A percentile compares a stretch with the other conserved stretches of the same genome.
These are phyloP conservation scores for Kwoniella newhampshirensis DNA, from an alignment of 768 basidiomycete genomes.

Conservation along the genomic window DNA sequence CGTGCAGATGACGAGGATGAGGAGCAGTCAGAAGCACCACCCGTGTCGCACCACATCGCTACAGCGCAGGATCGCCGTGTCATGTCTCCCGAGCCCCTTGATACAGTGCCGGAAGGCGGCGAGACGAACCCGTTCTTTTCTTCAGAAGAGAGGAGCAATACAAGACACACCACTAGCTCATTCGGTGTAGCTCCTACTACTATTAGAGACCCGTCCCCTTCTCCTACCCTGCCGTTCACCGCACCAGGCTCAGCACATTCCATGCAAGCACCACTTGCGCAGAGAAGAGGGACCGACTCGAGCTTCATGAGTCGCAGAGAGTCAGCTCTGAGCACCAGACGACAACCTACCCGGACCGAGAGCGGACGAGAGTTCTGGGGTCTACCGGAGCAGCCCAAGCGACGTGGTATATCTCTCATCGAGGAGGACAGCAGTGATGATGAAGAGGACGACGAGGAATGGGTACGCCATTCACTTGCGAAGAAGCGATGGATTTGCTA, in stretches of 20 bases:
- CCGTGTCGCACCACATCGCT: neutral
- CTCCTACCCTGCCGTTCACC: constrained; percentile 21
- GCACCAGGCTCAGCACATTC: constrained; percentile 25
- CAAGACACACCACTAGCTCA: constrained; percentile 20
- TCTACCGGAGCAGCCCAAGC: constrained; percentile 41
- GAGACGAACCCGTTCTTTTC: constrained; percentile 52
- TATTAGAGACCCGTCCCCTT: constrained; percentile 19
- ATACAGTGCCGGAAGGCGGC: constrained; percentile 37
- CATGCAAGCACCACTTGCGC: constrained; percentile 23
- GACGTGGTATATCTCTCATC: constrained; percentile 25
- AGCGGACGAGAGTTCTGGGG: constrained; percentile 52
- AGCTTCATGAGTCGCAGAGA: constrained; percentile 14
- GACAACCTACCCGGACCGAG: constrained; percentile 41
- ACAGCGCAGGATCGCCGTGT: constrained; percentile 24
- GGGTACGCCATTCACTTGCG: constrained; percentile 22
- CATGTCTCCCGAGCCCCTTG: constrained; percentile 39
- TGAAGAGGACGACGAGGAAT: constrained; percentile 40
- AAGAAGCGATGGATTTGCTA: neutral
- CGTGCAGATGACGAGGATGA: constrained; percentile 63
- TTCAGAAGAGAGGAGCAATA: constrained; percentile 10
- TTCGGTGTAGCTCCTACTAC: neutral
- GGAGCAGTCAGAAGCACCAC: constrained; percentile 17
- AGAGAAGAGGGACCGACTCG: constrained; percentile 1
- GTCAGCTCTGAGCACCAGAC: constrained; percentile 15
- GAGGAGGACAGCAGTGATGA: constrained; percentile 38